Conservation (phyloP, 1,284 basidiomycete species). For the Heterobasidion annosum region DNA sequence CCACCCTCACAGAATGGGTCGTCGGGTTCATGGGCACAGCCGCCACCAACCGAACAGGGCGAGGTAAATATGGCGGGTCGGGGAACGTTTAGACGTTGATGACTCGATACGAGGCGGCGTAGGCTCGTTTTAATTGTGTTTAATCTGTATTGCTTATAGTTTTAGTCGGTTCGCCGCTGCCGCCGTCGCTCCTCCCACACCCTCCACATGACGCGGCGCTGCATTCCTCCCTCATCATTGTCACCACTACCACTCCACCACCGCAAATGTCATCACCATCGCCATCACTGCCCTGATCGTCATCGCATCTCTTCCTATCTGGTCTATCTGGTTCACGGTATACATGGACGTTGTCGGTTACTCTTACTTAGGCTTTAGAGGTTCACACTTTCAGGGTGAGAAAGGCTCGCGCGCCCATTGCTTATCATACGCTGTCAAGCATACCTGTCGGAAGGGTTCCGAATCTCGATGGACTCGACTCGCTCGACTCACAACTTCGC, state of each 20-base stretch:
- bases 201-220: not conserved
- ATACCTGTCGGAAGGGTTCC: not conserved
- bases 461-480: not conserved
- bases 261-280: not conserved
- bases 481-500: no score
- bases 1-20: no score
- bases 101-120: not conserved
- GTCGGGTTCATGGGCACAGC: not conserved
- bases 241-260: no score
- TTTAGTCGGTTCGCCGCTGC: not conserved
- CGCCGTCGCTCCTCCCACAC: not conserved
- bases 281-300: not conserved
- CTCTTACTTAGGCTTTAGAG: not conserved
- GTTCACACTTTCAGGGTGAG: not conserved
- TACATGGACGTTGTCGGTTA: not conserved
- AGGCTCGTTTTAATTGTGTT: not conserved
- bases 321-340: not conserved
- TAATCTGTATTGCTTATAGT: not conserved
- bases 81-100: conserved; percentile 27
- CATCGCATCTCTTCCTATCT: not conserved
- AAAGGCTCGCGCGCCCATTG: not conserved
- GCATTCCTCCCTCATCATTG: not conserved
- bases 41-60: conserved; percentile 13
- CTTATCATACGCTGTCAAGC: not conserved
- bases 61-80: conserved; percentile 30